Base-by-base conservation (phyloP, 345 rosid species). In the Heritiera fomes region DNA sequence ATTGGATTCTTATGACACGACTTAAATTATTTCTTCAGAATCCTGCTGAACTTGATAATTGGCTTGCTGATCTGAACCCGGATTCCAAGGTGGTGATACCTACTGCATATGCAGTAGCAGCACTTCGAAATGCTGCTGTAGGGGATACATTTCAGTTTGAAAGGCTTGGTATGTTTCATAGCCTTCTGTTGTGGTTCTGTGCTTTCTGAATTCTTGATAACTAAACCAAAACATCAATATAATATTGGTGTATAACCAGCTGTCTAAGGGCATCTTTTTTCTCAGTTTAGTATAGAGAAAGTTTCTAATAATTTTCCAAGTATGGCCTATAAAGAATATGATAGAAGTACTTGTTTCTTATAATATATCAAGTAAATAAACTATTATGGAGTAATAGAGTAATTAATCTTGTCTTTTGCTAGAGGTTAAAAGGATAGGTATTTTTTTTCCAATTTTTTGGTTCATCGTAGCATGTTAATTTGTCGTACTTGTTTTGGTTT, bases 61-160 rank as follows among this genome's bases (percentile, higher is more conserved):
- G 98, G 99, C 88, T 96, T 14, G 78, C 78, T 70, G 98, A 96
- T 87, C 82, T 94, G 73, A 96, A 91, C 78, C 90, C 84, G 1
- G 80, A 86, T 32, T 96, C 98, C 67, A 92, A 92, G 86, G 72
- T 81, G 68, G 91, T 92, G 60, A 76, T 92, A 61, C 79, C 90
- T 79, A 75, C 78, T 80, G 94, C 94, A 8, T 91, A 79, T 81
- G 95, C 92, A 63, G 93, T 88, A 20, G 82, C 95, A 61, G 77
- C 87, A 46, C 90, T 96, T 67, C 67, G 71, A 79, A 81, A 83
- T 81, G 93, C 98, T 75, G 86, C 85, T 45, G 80, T 87, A 5
- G 94, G 92, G 72, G 94, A 91, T 71, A 85, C 77, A 45, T 96
- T 96, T 84, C 98, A 96, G 82, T 96, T 96, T 52, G 98, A 96